Conservation (phyloP, 176 grass and related monocot genomes). For the Ananas comosus region DNA sequence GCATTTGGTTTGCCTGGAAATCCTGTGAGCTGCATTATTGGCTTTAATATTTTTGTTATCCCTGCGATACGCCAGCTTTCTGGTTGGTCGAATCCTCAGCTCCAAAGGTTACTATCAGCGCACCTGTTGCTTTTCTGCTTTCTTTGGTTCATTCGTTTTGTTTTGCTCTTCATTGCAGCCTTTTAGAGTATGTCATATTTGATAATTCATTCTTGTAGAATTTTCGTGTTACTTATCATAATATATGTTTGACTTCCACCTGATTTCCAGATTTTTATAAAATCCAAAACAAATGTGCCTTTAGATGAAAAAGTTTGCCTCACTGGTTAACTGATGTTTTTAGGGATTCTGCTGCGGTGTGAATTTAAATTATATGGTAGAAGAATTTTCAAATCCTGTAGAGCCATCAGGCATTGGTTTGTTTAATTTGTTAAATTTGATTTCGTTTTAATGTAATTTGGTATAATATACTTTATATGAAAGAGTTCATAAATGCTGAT, state of each 20-base stretch:
- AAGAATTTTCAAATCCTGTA: too few relatives aligned
- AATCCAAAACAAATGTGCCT: background rate
- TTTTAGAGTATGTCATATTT: background rate
- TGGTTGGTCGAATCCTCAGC: conserved; percentile 68
- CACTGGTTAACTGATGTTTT: too few relatives aligned
- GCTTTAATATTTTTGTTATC: conserved; percentile 85
- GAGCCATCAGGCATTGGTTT: too few relatives aligned
- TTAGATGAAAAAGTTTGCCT: background rate
- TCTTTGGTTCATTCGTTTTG: background rate
- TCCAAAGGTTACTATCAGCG: conserved; percentile 45
- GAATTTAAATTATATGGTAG: too few relatives aligned
- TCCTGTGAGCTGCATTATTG: conserved; percentile 88
- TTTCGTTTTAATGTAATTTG: too few relatives aligned
- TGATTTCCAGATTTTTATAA: background rate
- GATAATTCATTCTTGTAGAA: background rate
- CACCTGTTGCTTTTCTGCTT: background rate
- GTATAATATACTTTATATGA: too few relatives aligned
- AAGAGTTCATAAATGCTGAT: too few relatives aligned
- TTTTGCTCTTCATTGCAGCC: background rate
- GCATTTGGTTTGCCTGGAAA: conserved; percentile 98
- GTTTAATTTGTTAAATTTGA: too few relatives aligned
- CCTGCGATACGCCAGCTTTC: conserved; percentile 68
- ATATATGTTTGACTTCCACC: background rate
- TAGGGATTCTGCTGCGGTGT: too few relatives aligned
- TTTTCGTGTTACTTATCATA: background rate